Conservation (phyloP, 805 yeast species). For the Huiozyma sinensis region DNA sequence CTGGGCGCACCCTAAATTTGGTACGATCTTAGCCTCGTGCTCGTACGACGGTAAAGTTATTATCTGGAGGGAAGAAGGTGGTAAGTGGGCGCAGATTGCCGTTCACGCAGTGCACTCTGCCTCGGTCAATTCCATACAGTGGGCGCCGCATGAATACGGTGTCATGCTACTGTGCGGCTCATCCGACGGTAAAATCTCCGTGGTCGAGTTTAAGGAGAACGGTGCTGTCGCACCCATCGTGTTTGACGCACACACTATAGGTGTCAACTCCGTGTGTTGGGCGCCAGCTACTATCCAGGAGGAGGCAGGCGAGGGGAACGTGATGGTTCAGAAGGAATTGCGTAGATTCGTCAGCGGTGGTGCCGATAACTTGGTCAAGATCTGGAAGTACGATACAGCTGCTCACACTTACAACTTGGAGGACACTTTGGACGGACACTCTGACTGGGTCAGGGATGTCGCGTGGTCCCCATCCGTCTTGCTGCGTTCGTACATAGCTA, state of each 20-base stretch:
- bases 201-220: slow-evolving; percentile 83
- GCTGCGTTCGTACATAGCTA: slow-evolving; percentile 80
- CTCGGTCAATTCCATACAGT: slow-evolving; percentile 82
- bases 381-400: slow-evolving; percentile 64
- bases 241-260: slow-evolving; percentile 77
- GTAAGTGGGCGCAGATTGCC: slow-evolving; percentile 78
- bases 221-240: slow-evolving; percentile 56
- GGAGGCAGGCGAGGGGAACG: slow-evolving; percentile 23
- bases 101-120: slow-evolving; percentile 86
- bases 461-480: slow-evolving; percentile 94
- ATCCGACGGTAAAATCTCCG: slow-evolving; percentile 85
- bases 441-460: slow-evolving; percentile 98
- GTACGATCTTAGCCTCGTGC: slow-evolving; percentile 86
- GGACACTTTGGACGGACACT: slow-evolving; percentile 74
- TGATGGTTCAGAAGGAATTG: slow-evolving; percentile 30
- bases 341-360: slow-evolving; percentile 91
- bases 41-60: slow-evolving; percentile 92
- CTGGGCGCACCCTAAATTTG: slow-evolving; percentile 99
- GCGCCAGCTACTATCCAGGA: slow-evolving; percentile 46
- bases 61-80: slow-evolving; percentile 90
- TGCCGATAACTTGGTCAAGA: slow-evolving; percentile 83
- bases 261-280: slow-evolving; percentile 94
- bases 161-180: slow-evolving; percentile 85
- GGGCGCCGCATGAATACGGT: slow-evolving; percentile 98
- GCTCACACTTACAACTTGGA: slow-evolving; percentile 58